Percentiles rank a stretch among this genome's conserved stretches.
These are phyloP conservation scores for Verbena officinalis DNA, from an alignment of 257 asterid genomes.

Conservation along the genomic window DNA sequence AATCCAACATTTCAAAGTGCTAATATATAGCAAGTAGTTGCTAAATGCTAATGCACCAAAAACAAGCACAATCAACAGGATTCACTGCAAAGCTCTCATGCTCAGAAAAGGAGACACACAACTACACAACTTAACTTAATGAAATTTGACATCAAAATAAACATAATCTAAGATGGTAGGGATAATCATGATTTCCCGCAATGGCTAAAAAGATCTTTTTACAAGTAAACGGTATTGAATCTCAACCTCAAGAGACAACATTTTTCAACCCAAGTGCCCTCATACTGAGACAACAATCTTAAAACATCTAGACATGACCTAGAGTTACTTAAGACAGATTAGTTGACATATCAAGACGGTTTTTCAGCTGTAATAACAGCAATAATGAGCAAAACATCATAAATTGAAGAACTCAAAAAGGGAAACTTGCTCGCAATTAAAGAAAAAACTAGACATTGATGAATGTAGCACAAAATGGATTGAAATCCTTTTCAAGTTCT, in stretches of 20 bases:
- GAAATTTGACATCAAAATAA: neutral
- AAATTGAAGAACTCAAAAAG: neutral
- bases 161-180: neutral
- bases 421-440: neutral
- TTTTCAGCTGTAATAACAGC: constrained; percentile 2
- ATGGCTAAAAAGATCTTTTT: neutral
- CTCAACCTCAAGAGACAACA: neutral
- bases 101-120: too few relatives aligned
- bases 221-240: neutral
- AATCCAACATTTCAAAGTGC: neutral
- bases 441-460: neutral
- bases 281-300: neutral
- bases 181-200: constrained; percentile 4
- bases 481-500: neutral
- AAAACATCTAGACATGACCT: neutral
- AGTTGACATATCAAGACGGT: neutral
- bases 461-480: too few relatives aligned
- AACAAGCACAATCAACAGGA: neutral
- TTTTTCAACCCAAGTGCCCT: neutral
- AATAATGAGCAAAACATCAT: neutral
- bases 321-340: neutral
- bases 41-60: neutral
- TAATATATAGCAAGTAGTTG: neutral
- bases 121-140: neutral
- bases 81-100: neutral